phyloP scores from a whole-genome alignment of 495 filamentous ascomycete species.

The Penicillium mononematosum region DNA sequence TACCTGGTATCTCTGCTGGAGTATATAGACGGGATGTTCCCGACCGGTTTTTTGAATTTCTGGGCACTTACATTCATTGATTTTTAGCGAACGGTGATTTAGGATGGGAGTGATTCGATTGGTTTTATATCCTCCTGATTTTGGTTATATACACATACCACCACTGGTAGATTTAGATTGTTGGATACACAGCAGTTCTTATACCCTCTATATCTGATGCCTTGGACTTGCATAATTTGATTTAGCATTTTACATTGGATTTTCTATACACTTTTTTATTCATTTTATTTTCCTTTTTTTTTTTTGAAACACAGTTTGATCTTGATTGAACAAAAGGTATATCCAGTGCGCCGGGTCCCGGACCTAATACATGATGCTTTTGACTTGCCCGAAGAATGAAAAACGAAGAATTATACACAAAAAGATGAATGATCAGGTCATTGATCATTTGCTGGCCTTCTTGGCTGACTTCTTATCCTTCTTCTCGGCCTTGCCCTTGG shows the following conservation, averaged over 20 bases:
- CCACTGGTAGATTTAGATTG: conserved; percentile 14
- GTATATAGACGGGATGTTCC: conserved; percentile 6
- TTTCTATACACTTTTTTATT: neutral
- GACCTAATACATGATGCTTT: conserved; percentile 33
- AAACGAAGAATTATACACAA: conserved; percentile 24
- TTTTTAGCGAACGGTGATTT: conserved; percentile 15
- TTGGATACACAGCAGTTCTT: neutral
- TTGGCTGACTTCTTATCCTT: conserved; percentile 36
- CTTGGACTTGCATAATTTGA: no score
- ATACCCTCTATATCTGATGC: neutral
- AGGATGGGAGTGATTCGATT: conserved; percentile 1
- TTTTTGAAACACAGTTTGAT: conserved; percentile 14
- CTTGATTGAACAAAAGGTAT: conserved; percentile 26
- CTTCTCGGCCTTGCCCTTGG: conserved; percentile 18
- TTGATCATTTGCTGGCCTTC: conserved; percentile 41
- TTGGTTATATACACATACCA: conserved; percentile 12
- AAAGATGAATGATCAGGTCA: conserved; percentile 19
- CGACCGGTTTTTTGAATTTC: neutral
- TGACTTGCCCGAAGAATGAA: conserved; percentile 22
- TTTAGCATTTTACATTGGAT: neutral
- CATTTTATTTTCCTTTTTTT: neutral
- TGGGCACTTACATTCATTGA: conserved; percentile 7
- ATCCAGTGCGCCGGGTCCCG: conserved; percentile 35
- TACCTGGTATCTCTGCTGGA: conserved; percentile 4
- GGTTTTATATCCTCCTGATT: conserved; percentile 5